Percentiles rank a stretch among this genome's conserved stretches.
Conservation (phyloP, 2,329 filamentous ascomycete genomes). For the Dothideomycetes sp. region DNA sequence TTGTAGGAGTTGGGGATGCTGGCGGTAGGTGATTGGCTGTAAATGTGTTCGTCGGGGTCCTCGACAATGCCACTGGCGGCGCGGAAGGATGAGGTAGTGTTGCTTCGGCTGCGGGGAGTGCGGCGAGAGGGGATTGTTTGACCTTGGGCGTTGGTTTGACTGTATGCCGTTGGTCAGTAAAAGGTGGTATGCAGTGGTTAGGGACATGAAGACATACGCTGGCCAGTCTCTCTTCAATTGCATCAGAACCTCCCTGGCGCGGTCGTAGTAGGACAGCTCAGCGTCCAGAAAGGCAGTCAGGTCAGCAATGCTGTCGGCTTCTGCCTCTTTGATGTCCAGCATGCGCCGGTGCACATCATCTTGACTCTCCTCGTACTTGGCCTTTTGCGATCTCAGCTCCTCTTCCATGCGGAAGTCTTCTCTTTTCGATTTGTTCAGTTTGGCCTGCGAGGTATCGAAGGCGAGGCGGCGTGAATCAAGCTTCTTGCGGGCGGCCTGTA, state of each 20-base stretch:
- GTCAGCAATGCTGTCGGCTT: slow-evolving; percentile 71
- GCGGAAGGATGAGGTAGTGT: slow-evolving; percentile 47
- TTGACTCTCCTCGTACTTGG: slow-evolving; percentile 90
- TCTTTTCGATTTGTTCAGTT: slow-evolving; percentile 86
- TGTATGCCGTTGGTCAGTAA: slow-evolving; percentile 11
- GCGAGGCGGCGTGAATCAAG: slow-evolving; percentile 80
- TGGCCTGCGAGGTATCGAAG: slow-evolving; percentile 79
- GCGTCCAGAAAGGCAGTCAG: slow-evolving; percentile 75
- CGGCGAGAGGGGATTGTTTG: too few species aligned
- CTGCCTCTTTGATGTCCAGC: slow-evolving; percentile 91
- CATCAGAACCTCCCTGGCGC: slow-evolving; percentile 37
- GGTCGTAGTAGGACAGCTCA: slow-evolving; percentile 83
- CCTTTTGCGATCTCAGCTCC: slow-evolving; percentile 79
- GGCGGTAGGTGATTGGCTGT: background rate
- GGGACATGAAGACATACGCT: slow-evolving; percentile 37
- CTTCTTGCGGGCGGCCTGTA: slow-evolving; percentile 74
- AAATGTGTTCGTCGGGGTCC: background rate
- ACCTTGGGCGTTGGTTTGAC: too few species aligned
- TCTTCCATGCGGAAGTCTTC: slow-evolving; percentile 92
- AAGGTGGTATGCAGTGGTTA: slow-evolving; percentile 10
- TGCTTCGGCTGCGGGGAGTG: slow-evolving; percentile 45
- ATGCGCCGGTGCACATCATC: slow-evolving; percentile 87
- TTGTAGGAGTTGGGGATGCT: background rate
- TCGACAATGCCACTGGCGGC: background rate
- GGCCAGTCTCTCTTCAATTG: slow-evolving; percentile 61